Base-by-base conservation (phyloP, 345 rosid species). In the Ricinus communis region DNA sequence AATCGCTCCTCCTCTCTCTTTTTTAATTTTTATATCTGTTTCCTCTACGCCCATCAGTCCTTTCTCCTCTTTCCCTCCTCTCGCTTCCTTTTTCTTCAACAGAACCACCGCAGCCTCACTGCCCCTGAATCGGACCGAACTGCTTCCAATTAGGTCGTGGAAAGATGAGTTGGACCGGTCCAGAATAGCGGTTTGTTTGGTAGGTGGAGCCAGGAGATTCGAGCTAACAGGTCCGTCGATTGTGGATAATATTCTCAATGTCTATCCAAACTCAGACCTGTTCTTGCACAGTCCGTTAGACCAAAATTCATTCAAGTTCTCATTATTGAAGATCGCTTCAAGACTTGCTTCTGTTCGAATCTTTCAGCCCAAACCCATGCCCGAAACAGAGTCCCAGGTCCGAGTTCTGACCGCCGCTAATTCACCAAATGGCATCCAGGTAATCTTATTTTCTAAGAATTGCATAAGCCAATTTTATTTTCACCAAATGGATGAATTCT, bases 401-500 rank as follows among this genome's bases (percentile, higher is more conserved):
- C 89, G 93, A 14, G 98, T 95, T 28, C 96, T 95, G 70, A 89
- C 96, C 53, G 86, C 90, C 31, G 69, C 81, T 66, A 73, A 87
- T 75, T 92, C 97, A 4, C 97, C 99, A 0, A 90, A 88, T 55
- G 99, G 99, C 56, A 95, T 95, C 64, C 96, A 92, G 98, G 99
- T 92, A 15, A 43, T 21, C 7, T 53, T 9, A 53, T 16, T 41
- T 11, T 1, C 4, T n/a, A n/a, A n/a, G n/a, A n/a, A n/a, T 1
- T 8, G 25, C n/a, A 1, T 19, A 24, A n/a, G 33, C 8, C 21
- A 28, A 15, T 22, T 12, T 4, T 9, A n/a, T n/a, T n/a, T n/a
- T n/a, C n/a, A n/a, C n/a, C n/a, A n/a, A n/a, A n/a, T n/a, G n/a
- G n/a, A n/a, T n/a, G n/a, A n/a, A n/a, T n/a, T n/a, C n/a, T 21